These are phyloP conservation scores for Biscogniauxia marginata DNA, from an alignment of 2,329 filamentous ascomycete species.

Conservation along the genomic window DNA sequence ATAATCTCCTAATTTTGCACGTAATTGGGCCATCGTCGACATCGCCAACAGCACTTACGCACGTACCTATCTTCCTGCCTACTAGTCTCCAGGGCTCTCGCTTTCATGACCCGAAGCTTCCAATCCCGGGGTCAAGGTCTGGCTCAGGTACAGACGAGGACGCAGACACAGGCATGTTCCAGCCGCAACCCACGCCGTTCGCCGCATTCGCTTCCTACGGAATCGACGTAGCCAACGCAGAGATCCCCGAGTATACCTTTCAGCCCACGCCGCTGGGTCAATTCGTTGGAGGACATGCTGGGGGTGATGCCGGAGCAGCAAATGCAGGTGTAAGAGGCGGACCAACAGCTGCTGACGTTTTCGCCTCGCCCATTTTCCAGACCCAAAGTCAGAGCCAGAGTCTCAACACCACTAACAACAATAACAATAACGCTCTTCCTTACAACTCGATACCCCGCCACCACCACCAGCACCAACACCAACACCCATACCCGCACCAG, in stretches of 20 bases:
- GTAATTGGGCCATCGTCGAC: no score
- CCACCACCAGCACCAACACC: conserved; percentile 25
- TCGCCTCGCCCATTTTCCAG: conserved; percentile 25
- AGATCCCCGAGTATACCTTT: conserved; percentile 29
- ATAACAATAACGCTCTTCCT: conserved; percentile 20
- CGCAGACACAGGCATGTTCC: conserved; percentile 48
- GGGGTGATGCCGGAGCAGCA: conserved; percentile 12
- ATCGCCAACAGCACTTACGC: no score
- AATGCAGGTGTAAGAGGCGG: conserved; percentile 19
- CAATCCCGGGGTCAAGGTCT: conserved; percentile 20
- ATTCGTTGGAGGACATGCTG: conserved; percentile 23
- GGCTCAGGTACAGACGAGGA: conserved; percentile 21
- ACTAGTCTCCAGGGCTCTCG: not conserved
- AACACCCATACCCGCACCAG: conserved; percentile 14
- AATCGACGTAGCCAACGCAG: conserved; percentile 33
- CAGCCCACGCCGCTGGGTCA: conserved; percentile 30
- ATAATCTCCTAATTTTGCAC: no score
- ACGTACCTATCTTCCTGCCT: conserved; percentile 5
- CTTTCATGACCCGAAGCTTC: conserved; percentile 24
- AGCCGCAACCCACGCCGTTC: conserved; percentile 52
- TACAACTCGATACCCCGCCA: conserved; percentile 19
- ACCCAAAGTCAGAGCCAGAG: conserved; percentile 21
- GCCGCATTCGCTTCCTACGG: conserved; percentile 44
- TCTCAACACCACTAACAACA: conserved; percentile 17
- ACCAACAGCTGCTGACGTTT: conserved; percentile 22